phyloP scores from a whole-genome alignment of 495 filamentous ascomycete species.

The Barbatosphaeria neglecta region DNA sequence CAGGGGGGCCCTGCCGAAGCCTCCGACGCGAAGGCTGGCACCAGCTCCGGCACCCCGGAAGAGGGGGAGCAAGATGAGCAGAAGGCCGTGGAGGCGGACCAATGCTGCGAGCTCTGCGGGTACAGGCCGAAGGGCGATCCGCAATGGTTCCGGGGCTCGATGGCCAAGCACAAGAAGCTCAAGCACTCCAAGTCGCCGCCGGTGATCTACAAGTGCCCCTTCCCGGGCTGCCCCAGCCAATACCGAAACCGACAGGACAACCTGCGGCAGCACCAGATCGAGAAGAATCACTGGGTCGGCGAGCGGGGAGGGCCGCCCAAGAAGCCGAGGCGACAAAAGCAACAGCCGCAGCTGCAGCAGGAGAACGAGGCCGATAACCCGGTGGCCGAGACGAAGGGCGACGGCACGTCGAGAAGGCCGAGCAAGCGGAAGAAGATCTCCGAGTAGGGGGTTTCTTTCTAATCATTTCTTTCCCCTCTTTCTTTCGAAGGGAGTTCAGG shows the following conservation, averaged over 20 bases:
- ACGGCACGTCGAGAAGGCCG: slow-evolving; percentile 12
- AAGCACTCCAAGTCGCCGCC: slow-evolving; percentile 31
- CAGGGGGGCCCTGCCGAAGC: no score
- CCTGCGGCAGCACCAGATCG: slow-evolving; percentile 36
- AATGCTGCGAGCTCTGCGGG: slow-evolving; percentile 33
- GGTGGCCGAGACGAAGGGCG: background rate
- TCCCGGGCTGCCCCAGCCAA: slow-evolving; percentile 32
- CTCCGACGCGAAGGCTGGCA: no score
- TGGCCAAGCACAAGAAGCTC: slow-evolving; percentile 40
- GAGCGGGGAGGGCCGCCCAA: slow-evolving; percentile 11
- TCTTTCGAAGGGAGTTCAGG: no score
- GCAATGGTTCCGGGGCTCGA: slow-evolving; percentile 42
- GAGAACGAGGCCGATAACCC: background rate
- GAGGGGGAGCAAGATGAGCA: slow-evolving; percentile 5
- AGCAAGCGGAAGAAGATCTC: slow-evolving; percentile 32
- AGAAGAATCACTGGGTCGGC: slow-evolving; percentile 35
- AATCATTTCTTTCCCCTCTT: no score
- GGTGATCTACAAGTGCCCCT: slow-evolving; percentile 34
- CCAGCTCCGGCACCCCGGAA: no score
- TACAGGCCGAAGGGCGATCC: slow-evolving; percentile 40
- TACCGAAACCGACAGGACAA: slow-evolving; percentile 41
- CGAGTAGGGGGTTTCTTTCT: slow-evolving; percentile 3
- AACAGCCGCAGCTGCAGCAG: background rate
- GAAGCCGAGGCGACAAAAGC: background rate
- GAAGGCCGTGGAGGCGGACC: slow-evolving; percentile 22